Base-by-base conservation (phyloP, 1,139 yeast genomes). In the Diutina sp. region DNA sequence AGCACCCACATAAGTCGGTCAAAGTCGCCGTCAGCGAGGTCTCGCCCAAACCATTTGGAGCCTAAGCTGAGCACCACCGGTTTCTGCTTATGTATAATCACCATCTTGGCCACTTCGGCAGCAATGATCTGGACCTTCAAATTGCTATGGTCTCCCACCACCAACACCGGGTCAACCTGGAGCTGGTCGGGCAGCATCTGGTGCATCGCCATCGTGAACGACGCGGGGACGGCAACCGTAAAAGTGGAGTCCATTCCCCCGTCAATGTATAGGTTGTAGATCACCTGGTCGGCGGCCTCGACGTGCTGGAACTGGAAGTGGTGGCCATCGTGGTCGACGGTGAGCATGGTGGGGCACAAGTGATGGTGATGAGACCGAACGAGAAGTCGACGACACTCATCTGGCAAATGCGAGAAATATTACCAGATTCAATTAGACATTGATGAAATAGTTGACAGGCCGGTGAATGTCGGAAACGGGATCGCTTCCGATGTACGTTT, bases 161-260 rank as follows among this genome's bases (percentile, higher is more conserved):
- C 61, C 48, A 76, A 64, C 16, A 64, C 63, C 0, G 80, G 79
- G 59, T 76, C 80, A 1, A 73, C 66, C n/a, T 69, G 71, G 3
- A 61, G 58, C 29, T 67, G 69, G 9, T 66, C 71, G 9, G 35
- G 30, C 32, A 51, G 44, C 18, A 35, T 46, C 11, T 38, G 55
- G 53, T 28, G 56, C 18, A 53, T 57, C 57, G 50, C 32, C 28
- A 66, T 61, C 25, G 72, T 62, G 14, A 72, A 64, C 57, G 69
- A 68, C 9, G 78, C 67, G n/a, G 74, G 67, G 30, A 73, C 59
- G 1, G 79, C 78, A 8, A 76, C 62, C 54, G 73, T 74, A 57
- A 72, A 72, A 0, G 79, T 74, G 14, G 78, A 69, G 61, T 76
- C 80, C 61, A 72, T 69, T 6, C 71, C 66, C 0, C 78, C 78